Conservation (phyloP, 805 yeast genomes). For the Nakazawaea anatomiae region DNA sequence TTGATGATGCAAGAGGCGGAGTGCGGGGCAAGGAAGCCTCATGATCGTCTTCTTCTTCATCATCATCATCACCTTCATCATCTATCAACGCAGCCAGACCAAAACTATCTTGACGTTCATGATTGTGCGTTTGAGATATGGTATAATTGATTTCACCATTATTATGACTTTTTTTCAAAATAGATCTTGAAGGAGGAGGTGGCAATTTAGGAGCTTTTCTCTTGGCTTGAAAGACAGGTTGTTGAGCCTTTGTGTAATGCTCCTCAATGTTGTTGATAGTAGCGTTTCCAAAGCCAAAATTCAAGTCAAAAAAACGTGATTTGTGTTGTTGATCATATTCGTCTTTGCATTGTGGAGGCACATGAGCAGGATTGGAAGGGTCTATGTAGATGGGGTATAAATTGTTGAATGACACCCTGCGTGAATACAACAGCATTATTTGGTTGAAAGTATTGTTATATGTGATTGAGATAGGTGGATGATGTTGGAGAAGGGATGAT, state of each 20-base stretch:
- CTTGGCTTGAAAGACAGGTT: conserved; percentile 13
- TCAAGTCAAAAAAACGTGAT: conserved; percentile 9
- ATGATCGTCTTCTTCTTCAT: conserved; percentile 8
- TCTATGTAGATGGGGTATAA: conserved; percentile 26
- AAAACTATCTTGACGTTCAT: not conserved
- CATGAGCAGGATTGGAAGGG: conserved; percentile 13
- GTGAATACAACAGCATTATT: conserved; percentile 16
- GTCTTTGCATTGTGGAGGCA: conserved; percentile 14
- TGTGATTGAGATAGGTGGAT: not conserved
- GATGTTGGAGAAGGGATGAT: not conserved
- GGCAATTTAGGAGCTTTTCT: conserved; percentile 19
- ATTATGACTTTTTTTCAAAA: conserved; percentile 29
- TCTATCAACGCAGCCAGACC: not conserved
- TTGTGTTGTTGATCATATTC: conserved; percentile 5
- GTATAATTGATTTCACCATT: conserved; percentile 13
- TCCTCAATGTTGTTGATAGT: conserved; percentile 12
- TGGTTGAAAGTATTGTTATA: not conserved
- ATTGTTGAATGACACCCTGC: conserved; percentile 41
- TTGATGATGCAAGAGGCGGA: not conserved
- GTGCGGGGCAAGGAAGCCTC: not conserved
- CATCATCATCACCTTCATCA: conserved; percentile 3
- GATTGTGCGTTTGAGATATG: not conserved
- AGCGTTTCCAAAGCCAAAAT: conserved; percentile 20
- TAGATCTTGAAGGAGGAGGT: conserved; percentile 30
- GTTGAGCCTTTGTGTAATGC: conserved; percentile 3